Evolutionary conservation across 2,329 filamentous ascomycete genomes (phyloP).

Genomic region (Aureobasidium pullulans): DNA sequence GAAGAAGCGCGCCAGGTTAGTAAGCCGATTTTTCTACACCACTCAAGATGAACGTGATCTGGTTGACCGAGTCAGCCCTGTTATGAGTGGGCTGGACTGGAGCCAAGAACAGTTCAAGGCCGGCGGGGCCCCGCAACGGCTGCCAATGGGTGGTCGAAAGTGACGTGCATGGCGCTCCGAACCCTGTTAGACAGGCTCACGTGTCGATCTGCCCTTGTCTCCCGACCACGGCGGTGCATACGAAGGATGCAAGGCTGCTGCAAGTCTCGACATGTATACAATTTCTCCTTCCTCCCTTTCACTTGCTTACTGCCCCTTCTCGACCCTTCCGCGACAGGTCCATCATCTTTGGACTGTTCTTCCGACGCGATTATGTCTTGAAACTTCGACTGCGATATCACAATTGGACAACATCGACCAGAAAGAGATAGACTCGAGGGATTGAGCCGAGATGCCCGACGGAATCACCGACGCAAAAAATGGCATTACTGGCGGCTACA

Average conservation of each 20-base stretch:
- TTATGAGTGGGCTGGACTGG: not conserved
- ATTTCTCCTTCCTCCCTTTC: not conserved
- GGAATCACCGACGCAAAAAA: constrained; percentile 5
- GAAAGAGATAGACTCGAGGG: not conserved
- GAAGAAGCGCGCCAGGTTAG: no score
- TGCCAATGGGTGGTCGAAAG: not conserved
- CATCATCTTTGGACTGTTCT: not conserved
- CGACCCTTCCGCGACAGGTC: no score
- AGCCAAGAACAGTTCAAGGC: not conserved
- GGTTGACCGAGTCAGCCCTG: not conserved
- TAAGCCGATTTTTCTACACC: no score
- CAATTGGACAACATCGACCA: not conserved
- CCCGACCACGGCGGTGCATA: not conserved
- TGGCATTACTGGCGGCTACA: constrained; percentile 17
- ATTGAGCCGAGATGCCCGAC: not conserved
- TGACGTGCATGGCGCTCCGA: constrained; percentile 7
- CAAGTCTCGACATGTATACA: not conserved
- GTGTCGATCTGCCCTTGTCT: not conserved
- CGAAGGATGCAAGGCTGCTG: constrained; percentile 6
- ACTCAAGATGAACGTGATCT: no score
- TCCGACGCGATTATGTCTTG: not conserved
- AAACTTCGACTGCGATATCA: not conserved
- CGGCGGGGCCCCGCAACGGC: not conserved
- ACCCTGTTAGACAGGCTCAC: not conserved
- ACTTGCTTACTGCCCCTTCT: not conserved